Conservation (phyloP, 768 basidiomycete genomes). For the Suillus hirtellus region DNA sequence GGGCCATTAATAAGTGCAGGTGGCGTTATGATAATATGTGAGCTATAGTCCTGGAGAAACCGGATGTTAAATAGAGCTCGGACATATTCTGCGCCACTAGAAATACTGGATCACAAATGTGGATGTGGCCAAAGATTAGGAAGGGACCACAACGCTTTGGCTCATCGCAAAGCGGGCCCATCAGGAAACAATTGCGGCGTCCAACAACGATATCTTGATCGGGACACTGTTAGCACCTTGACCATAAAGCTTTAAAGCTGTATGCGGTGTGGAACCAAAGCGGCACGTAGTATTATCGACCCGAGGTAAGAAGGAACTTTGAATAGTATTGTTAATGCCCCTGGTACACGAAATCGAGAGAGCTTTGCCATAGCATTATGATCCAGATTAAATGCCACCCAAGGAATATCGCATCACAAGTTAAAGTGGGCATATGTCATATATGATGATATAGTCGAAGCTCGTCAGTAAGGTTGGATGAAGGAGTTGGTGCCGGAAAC, state of each 20-base stretch:
- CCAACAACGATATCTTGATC: background rate
- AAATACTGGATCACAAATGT: background rate
- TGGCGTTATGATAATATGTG: background rate
- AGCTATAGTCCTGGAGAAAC: background rate
- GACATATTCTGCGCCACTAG: constrained; percentile 3
- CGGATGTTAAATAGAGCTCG: background rate
- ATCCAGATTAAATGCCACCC: background rate
- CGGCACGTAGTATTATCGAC: background rate
- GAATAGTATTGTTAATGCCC: background rate
- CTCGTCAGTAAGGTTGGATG: background rate
- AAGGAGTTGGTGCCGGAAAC: background rate
- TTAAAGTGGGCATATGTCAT: background rate
- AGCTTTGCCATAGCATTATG: background rate
- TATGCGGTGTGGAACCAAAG: background rate
- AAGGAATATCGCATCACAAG: too few species aligned
- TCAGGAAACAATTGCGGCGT: too few species aligned
- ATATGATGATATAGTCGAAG: background rate
- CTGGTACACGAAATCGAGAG: background rate
- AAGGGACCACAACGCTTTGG: constrained; percentile 1
- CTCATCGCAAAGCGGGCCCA: background rate
- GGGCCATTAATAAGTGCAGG: background rate
- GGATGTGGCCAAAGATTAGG: constrained; percentile 4
- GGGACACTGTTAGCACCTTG: background rate
- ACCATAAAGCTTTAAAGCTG: background rate
- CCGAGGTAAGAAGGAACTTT: background rate